phyloP scores from a whole-genome alignment of 2,329 filamentous ascomycete species.

The Scytalidium sp. region DNA sequence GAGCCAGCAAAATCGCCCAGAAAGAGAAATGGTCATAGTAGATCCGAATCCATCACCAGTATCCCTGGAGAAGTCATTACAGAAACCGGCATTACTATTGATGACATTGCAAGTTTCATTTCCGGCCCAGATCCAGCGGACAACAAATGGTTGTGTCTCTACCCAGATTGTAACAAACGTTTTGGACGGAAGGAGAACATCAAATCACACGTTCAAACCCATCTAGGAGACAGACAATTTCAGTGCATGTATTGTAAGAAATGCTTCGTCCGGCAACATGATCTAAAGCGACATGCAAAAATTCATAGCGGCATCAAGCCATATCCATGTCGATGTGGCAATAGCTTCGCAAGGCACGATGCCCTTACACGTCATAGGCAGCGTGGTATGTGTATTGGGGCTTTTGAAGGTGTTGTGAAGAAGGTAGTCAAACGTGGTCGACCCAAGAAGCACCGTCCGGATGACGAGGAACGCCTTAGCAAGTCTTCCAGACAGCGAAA shows the following conservation, averaged over 20 bases:
- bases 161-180: conserved; percentile 75
- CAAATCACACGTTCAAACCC: conserved; percentile 96
- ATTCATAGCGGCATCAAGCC: conserved; percentile 97
- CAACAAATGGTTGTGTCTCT: conserved; percentile 78
- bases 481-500: conserved; percentile 54
- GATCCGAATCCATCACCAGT: conserved; percentile 56
- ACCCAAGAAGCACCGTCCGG: conserved; percentile 59
- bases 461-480: conserved; percentile 46
- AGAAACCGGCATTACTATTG: conserved; percentile 81
- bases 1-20: background rate
- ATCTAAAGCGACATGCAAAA: conserved; percentile 95
- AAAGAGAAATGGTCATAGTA: conserved; percentile 41
- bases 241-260: conserved; percentile 91
- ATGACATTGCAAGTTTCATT: conserved; percentile 78
- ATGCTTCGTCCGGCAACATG: conserved; percentile 95
- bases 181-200: conserved; percentile 99
- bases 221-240: conserved; percentile 93
- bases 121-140: conserved; percentile 68
- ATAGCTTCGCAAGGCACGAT: conserved; percentile 92
- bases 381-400: conserved; percentile 93
- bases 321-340: conserved; percentile 90
- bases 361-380: conserved; percentile 92
- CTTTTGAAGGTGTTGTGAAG: conserved; percentile 76
- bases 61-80: conserved; percentile 65
- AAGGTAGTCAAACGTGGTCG: conserved; percentile 65